Evolutionary conservation across 1,284 basidiomycete species (phyloP).

Genomic region (Marasmius sp.): DNA sequence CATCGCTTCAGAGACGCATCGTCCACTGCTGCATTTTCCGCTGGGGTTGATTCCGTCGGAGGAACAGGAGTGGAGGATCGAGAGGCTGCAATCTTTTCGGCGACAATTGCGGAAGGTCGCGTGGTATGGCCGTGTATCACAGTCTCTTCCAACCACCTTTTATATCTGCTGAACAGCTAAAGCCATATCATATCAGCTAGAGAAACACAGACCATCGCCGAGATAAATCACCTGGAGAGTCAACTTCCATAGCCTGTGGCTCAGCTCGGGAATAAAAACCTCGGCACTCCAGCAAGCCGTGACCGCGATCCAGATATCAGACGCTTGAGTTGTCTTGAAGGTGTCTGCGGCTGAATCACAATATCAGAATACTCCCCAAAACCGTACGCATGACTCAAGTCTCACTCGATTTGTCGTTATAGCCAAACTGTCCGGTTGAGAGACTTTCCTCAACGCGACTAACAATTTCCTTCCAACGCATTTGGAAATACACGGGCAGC

Average conservation of each 20-base stretch:
- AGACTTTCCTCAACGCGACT: conserved; percentile 71
- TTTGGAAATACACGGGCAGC: conserved; percentile 93
- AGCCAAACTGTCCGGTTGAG: conserved; percentile 41
- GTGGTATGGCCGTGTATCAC: conserved; percentile 26
- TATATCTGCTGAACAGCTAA: conserved; percentile 79
- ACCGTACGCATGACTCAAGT: not conserved
- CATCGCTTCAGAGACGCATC: conserved; percentile 62
- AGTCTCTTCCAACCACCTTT: conserved; percentile 64
- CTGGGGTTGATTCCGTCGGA: conserved; percentile 44
- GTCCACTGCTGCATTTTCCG: conserved; percentile 58
- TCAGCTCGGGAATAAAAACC: conserved; percentile 80
- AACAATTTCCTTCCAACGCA: conserved; percentile 96
- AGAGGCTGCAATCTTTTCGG: conserved; percentile 19
- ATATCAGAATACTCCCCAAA: not conserved
- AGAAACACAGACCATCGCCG: conserved; percentile 9
- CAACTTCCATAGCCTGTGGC: conserved; percentile 84
- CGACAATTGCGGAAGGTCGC: conserved; percentile 8
- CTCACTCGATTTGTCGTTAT: conserved; percentile 39
- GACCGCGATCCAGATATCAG: conserved; percentile 72
- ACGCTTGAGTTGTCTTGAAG: conserved; percentile 65
- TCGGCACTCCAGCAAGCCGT: conserved; percentile 82
- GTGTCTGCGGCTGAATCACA: conserved; percentile 22
- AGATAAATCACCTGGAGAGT: conserved; percentile 70
- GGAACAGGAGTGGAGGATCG: conserved; percentile 54
- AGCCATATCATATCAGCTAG: not conserved